These are phyloP conservation scores for Schoenoplectus tabernaemontani DNA, from an alignment of 202 grass and related monocot species.

Conservation along the genomic window DNA sequence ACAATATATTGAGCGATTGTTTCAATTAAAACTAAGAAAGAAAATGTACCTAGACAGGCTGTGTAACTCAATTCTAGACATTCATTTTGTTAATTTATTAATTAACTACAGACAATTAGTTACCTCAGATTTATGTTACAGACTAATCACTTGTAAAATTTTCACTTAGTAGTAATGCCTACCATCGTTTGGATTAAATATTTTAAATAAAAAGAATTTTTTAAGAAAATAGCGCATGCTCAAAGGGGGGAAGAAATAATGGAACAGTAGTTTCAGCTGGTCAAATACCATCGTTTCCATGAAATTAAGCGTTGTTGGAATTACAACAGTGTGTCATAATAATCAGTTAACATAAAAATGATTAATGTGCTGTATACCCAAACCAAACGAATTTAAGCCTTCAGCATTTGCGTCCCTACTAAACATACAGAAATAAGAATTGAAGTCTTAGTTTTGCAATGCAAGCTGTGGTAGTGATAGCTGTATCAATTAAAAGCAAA, in stretches of 20 bases:
- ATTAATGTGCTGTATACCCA: neutral
- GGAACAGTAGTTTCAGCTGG: neutral
- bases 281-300: constrained; percentile 4
- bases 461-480: neutral
- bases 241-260: neutral
- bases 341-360: neutral
- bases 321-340: neutral
- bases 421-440: neutral
- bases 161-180: neutral
- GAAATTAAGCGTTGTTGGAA: neutral
- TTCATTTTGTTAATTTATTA: neutral
- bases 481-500: neutral
- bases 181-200: neutral
- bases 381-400: neutral
- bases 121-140: neutral
- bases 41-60: neutral
- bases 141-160: neutral
- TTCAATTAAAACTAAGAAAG: neutral
- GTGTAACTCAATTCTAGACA: neutral
- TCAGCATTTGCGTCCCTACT: neutral
- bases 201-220: neutral
- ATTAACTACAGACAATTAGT: neutral
- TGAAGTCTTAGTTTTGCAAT: neutral
- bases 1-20: neutral
- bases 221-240: neutral